Evolutionary conservation across 331 rosid species (phyloP), one percentile per base, ranked within the genome.

Genomic region (Phaseolus coccineus): DNA sequence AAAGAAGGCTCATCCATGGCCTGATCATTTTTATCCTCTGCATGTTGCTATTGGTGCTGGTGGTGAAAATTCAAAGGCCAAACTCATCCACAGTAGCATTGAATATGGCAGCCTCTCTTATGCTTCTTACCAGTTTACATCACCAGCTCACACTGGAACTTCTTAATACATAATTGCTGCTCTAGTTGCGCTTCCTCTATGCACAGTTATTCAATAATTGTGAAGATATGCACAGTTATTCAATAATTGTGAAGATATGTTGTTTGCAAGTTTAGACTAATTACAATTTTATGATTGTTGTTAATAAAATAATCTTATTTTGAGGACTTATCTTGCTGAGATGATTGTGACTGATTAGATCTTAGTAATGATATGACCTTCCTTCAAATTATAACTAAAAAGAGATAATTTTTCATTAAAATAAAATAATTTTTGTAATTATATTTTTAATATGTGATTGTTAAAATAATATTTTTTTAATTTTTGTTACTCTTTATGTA

Each of bases 11-110:
- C 98, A 89, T 61, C 97, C 97, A 0, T 62, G 78, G 83, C 97
- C 98, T 0, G 98, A 94, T 67, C 98, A 94, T 53, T 86, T 92
- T 44, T 94, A 64, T 56, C 97, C 98, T 0, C 55, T 94, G 77
- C 95, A 91, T 8, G 93, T 94, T 6, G 97, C 98, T 15, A 69
- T 87, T 55, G 97, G 95, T 14, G 97, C 97, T 5, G 95, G 97
- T 2, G 93, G 97, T 58, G 87, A 69, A 24, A 42, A 76, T 67
- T 13, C 93, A 0, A 88, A 88, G 83, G 87, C 93, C 1, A 87
- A 91, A 82, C 83, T 82, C 42, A 81, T 92, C 53, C 98, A 92
- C 73, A 79, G 73, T 44, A 89, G 94, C 71, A 79, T 86, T 89
- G 86, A 89, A 10, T 4, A 72, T 56, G 64, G 91, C 1, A 48